These are phyloP conservation scores for Pestalotiopsis sp. DNA, from an alignment of 2,329 filamentous ascomycete genomes.

Conservation along the genomic window DNA sequence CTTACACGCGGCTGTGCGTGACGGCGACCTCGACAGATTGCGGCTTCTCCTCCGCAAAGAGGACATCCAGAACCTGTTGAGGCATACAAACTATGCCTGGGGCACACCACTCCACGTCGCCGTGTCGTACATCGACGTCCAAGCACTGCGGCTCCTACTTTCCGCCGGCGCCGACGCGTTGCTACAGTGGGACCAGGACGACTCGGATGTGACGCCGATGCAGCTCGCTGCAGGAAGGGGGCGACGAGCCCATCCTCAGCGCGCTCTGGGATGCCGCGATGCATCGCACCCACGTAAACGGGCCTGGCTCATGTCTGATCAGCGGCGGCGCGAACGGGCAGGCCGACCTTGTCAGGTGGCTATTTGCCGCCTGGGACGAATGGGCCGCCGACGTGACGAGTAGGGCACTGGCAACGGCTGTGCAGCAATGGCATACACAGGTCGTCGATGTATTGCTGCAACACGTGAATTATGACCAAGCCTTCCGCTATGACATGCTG, in stretches of 20 bases:
- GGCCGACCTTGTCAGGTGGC: neutral
- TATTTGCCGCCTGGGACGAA: neutral
- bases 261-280: neutral
- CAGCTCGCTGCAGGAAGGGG: neutral
- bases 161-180: neutral
- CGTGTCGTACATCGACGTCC: neutral
- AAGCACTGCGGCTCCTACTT: neutral
- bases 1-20: neutral
- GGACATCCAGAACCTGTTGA: neutral
- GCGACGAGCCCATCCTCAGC: neutral
- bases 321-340: neutral
- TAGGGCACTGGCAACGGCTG: neutral
- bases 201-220: neutral
- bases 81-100: neutral
- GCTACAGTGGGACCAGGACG: neutral
- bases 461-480: neutral
- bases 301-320: neutral
- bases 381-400: neutral
- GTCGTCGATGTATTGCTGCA: neutral
- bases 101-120: neutral
- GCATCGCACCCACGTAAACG: neutral
- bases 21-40: neutral
- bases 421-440: neutral
- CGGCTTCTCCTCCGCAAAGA: neutral
- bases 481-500: neutral